Evolutionary conservation across 176 grass and related monocot species (phyloP), one percentile per base, ranked within the genome.

Genomic region (Hordeum marinum): DNA sequence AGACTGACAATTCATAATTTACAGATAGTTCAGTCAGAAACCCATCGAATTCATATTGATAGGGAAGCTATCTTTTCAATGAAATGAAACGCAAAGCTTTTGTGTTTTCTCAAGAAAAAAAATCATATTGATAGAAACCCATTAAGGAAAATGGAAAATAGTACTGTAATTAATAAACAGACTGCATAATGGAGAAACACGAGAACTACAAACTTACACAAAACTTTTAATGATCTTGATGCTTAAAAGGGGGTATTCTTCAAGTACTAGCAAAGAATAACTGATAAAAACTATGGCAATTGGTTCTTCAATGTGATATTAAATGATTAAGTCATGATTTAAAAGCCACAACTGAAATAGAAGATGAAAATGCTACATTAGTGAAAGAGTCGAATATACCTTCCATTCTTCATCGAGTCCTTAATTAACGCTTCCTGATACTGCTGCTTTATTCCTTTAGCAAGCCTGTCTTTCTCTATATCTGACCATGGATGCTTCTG

Each of bases 401-500:
- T 92, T 83, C 72, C 84, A 61, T 86, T 86, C 85, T 95, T 95
- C 83, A 98, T 88, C 0, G 93, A 91, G 48, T 88, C 84, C 34
- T 90, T 72, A 89, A 98, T 87, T 60, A 98, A 75, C 83, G 89
- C 67, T 80, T 98, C 96, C 88, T 98, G 93, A 71, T 93, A 98
- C 61, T 98, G 96, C 84, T 98, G 96, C 60, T 95, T 95, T 83
- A 98, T 92, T 89, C 96, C 96, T 88, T 91, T 94, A 62, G 63
- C 76, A 79, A 98, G 93, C 82, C 89, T 92, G 5, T 98, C 88
- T 77, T 87, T 98, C 64, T 98, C 96, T 4, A 25, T 69, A 77
- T 88, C 90, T 65, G 89, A 92, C 96, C 96, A 98, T 79, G 69
- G 64, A 31, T 92, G 85, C 82, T 90, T 98, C 32, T 77, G 85